These are phyloP conservation scores for Acidomyces sp. DNA, from an alignment of 495 filamentous ascomycete species.

Conservation along the genomic window DNA sequence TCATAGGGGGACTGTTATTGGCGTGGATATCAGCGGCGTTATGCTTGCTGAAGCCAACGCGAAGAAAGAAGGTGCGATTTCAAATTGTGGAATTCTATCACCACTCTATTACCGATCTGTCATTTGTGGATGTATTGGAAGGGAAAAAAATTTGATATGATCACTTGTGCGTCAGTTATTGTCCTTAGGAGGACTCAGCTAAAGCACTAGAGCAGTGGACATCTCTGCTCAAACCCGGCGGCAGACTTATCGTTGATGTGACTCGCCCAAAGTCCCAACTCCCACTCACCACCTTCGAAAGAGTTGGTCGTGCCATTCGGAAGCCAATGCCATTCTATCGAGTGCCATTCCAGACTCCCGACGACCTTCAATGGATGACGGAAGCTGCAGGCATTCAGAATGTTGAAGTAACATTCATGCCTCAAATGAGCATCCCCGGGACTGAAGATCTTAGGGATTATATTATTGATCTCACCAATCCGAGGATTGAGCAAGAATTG, in stretches of 20 bases:
- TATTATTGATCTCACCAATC: neutral
- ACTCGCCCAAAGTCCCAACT: slow-evolving; percentile 8
- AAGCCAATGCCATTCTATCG: slow-evolving; percentile 10
- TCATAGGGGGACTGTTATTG: slow-evolving; percentile 27
- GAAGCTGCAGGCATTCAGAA: slow-evolving; percentile 3
- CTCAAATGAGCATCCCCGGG: slow-evolving; percentile 1
- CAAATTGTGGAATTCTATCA: slow-evolving; percentile 25
- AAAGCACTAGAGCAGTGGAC: slow-evolving; percentile 27
- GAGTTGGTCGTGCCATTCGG: slow-evolving; percentile 7
- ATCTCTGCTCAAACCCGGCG: slow-evolving; percentile 27
- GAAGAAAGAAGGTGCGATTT: slow-evolving; percentile 18
- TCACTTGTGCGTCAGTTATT: slow-evolving; percentile 29
- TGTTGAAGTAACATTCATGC: slow-evolving; percentile 2
- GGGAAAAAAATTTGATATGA: slow-evolving; percentile 27
- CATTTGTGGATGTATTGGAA: slow-evolving; percentile 16
- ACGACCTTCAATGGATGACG: slow-evolving; percentile 1
- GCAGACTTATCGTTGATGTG: slow-evolving; percentile 21
- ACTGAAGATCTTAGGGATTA: slow-evolving; percentile 4
- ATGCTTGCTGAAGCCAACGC: slow-evolving; percentile 29
- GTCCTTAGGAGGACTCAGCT: slow-evolving; percentile 27
- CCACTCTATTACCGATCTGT: slow-evolving; percentile 30
- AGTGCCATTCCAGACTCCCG: slow-evolving; percentile 6
- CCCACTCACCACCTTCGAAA: slow-evolving; percentile 11
- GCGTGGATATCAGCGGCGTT: slow-evolving; percentile 31
- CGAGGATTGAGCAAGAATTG: slow-evolving; percentile 1